Percentiles rank a stretch among this genome's conserved stretches.
phyloP scores from a whole-genome alignment of 805 yeast species.

The Debaryomyces prosopidis region DNA sequence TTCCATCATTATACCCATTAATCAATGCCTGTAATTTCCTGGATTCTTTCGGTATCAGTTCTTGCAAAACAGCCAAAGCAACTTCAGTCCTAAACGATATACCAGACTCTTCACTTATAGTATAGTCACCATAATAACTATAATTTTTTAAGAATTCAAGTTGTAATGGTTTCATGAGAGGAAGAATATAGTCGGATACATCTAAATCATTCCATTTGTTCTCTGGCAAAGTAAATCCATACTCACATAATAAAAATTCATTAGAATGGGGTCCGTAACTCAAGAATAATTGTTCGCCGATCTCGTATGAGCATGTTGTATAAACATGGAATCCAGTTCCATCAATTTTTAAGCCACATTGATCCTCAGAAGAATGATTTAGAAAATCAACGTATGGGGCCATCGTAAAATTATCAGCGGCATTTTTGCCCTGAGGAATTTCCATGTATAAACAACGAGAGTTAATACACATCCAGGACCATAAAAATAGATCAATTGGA shows the following conservation, averaged over 20 bases:
- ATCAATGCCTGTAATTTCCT: constrained; percentile 36
- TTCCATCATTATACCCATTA: constrained; percentile 52
- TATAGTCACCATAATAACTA: constrained; percentile 75
- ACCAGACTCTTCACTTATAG: constrained; percentile 49
- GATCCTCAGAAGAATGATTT: constrained; percentile 64
- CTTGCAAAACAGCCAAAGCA: constrained; percentile 63
- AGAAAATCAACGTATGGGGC: constrained; percentile 90
- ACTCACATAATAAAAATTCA: constrained; percentile 78
- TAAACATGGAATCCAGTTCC: constrained; percentile 53
- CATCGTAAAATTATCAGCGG: constrained; percentile 74
- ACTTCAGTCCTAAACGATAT: constrained; percentile 75
- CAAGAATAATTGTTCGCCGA: constrained; percentile 60
- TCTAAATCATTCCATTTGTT: constrained; percentile 77
- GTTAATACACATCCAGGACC: constrained; percentile 87
- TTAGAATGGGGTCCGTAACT: constrained; percentile 90
- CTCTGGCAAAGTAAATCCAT: constrained; percentile 66
- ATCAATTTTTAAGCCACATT: constrained; percentile 51
- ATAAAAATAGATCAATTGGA: constrained; percentile 39
- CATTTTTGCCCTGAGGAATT: constrained; percentile 52
- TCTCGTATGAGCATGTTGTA: constrained; percentile 27
- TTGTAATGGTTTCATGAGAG: constrained; percentile 37
- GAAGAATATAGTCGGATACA: constrained; percentile 45
- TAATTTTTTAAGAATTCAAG: constrained; percentile 45
- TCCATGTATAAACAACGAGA: constrained; percentile 87
- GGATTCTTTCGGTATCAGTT: constrained; percentile 26